phyloP scores from a whole-genome alignment of 2,329 filamentous ascomycete genomes.

The Cladophialophora exuberans region DNA sequence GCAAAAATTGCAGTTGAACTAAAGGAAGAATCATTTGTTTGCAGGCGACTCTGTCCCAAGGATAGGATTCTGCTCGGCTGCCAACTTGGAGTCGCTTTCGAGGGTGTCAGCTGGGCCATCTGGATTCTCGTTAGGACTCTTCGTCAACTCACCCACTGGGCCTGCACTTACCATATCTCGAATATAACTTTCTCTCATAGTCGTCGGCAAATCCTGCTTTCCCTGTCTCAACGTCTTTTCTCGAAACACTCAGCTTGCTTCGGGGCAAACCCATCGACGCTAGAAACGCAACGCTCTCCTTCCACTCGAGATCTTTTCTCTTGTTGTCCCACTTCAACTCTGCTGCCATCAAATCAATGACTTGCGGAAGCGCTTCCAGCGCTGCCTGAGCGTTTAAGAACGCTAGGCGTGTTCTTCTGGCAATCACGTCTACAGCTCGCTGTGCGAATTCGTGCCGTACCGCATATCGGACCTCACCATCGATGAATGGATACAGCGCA shows the following conservation, averaged over 20 bases:
- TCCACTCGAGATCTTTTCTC: slow-evolving; percentile 81
- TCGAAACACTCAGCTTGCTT: slow-evolving; percentile 57
- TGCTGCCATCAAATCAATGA: slow-evolving; percentile 87
- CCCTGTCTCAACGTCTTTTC: slow-evolving; percentile 63
- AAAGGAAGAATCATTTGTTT: slow-evolving; percentile 49
- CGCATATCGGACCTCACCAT: slow-evolving; percentile 88
- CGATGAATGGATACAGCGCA: slow-evolving; percentile 82
- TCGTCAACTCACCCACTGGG: neutral
- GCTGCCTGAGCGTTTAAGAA: slow-evolving; percentile 93
- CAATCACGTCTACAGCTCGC: slow-evolving; percentile 85
- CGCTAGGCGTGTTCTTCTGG: slow-evolving; percentile 78
- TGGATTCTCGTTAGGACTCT: slow-evolving; percentile 33
- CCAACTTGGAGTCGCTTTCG: slow-evolving; percentile 52
- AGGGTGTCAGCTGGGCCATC: slow-evolving; percentile 59
- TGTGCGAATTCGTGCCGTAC: slow-evolving; percentile 89
- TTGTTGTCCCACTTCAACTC: slow-evolving; percentile 77
- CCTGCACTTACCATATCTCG: slow-evolving; percentile 44
- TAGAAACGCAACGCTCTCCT: slow-evolving; percentile 64
- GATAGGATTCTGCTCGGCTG: slow-evolving; percentile 49
- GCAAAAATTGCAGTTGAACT: neutral
- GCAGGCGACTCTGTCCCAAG: slow-evolving; percentile 47
- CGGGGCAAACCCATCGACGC: slow-evolving; percentile 65
- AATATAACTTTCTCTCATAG: slow-evolving; percentile 44
- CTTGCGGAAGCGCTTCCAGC: slow-evolving; percentile 77
- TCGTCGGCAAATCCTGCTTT: slow-evolving; percentile 50